phyloP scores from a whole-genome alignment of 2,329 filamentous ascomycete genomes.

The Chaetomium sp. region DNA sequence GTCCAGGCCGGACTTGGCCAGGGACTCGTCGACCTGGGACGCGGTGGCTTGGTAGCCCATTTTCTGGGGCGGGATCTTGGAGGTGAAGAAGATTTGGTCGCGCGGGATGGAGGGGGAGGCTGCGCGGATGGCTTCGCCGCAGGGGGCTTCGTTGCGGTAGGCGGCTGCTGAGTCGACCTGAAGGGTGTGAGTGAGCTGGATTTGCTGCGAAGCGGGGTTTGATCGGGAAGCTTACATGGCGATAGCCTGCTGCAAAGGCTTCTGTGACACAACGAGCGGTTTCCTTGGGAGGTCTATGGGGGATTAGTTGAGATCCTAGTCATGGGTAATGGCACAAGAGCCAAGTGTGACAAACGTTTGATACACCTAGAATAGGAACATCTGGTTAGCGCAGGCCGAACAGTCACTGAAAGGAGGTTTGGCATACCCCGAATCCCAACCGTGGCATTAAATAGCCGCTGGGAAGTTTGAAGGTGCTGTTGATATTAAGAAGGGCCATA shows the following conservation, averaged over 20 bases:
- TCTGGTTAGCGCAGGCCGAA: background rate
- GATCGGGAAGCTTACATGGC: constrained; percentile 38
- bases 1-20: constrained; percentile 54
- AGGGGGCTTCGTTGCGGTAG: constrained; percentile 46
- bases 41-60: constrained; percentile 58
- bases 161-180: constrained; percentile 48
- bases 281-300: constrained; percentile 22
- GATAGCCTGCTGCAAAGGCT: constrained; percentile 46
- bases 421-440: constrained; percentile 46
- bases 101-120: constrained; percentile 32
- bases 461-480: constrained; percentile 46
- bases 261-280: constrained; percentile 36
- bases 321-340: too few species aligned
- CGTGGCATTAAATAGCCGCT: constrained; percentile 48
- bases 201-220: background rate
- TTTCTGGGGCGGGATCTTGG: constrained; percentile 43
- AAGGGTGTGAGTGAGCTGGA: too few species aligned
- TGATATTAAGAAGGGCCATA: constrained; percentile 43
- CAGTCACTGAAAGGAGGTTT: too few species aligned
- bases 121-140: constrained; percentile 38
- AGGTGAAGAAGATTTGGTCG: constrained; percentile 48
- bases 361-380: constrained; percentile 38
- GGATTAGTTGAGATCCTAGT: too few species aligned
- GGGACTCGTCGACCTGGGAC: constrained; percentile 55
- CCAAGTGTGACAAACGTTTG: constrained; percentile 37